phyloP scores from a whole-genome alignment of 2,329 filamentous ascomycete species.

The Ophiocordyceps camponoti-leonardi region DNA sequence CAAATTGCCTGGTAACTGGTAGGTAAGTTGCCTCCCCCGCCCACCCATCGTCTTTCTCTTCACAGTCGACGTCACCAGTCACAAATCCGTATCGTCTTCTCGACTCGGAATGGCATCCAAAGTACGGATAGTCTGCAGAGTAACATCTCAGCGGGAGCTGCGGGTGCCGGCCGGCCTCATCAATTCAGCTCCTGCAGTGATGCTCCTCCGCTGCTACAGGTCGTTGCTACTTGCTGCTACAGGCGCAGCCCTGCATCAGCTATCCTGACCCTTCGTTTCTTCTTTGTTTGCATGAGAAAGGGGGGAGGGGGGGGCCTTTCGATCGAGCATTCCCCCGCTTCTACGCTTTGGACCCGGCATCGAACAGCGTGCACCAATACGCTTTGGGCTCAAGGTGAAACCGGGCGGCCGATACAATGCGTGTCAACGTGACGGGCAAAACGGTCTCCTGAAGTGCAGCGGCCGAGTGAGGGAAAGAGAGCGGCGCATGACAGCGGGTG shows the following conservation, averaged over 20 bases:
- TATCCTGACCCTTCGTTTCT: too few relatives aligned
- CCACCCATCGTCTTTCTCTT: too few relatives aligned
- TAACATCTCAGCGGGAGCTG: neutral
- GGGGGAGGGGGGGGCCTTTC: neutral
- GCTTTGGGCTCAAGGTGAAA: neutral
- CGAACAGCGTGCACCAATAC: neutral
- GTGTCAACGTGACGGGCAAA: neutral
- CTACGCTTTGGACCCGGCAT: neutral
- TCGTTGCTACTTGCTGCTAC: too few relatives aligned
- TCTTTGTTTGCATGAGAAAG: too few relatives aligned
- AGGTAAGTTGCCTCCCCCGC: too few relatives aligned
- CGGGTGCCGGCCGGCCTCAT: neutral
- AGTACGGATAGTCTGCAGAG: too few relatives aligned
- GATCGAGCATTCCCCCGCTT: neutral
- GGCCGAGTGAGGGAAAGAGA: neutral
- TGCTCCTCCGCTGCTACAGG: too few relatives aligned
- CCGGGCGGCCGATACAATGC: neutral
- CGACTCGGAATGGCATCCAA: neutral
- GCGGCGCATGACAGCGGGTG: neutral
- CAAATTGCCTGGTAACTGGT: too few relatives aligned
- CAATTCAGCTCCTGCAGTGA: neutral
- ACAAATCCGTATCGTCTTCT: neutral
- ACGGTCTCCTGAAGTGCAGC: neutral
- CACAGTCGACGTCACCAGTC: too few relatives aligned
- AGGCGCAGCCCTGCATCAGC: neutral